phyloP scores from a whole-genome alignment of 2,329 filamentous ascomycete species.

The Cryphonectria radicalis region DNA sequence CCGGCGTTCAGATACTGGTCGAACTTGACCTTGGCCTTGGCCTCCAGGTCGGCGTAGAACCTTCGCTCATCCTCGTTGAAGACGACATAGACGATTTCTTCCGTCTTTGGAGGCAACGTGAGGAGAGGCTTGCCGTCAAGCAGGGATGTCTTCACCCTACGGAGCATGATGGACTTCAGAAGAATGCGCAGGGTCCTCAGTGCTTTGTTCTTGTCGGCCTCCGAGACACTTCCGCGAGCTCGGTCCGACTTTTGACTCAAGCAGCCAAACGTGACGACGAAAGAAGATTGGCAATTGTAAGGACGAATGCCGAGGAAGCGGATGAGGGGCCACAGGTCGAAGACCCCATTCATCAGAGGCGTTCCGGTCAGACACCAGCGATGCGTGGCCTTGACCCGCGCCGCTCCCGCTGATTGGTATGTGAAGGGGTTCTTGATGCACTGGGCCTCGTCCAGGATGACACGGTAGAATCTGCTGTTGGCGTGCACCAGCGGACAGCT shows the following conservation, averaged over 20 bases:
- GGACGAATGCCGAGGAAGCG: constrained; percentile 78
- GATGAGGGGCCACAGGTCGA: constrained; percentile 78
- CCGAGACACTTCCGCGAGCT: constrained; percentile 36
- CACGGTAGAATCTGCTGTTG: constrained; percentile 64
- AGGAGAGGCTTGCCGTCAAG: constrained; percentile 82
- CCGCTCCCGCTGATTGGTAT: constrained; percentile 63
- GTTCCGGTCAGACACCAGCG: constrained; percentile 80
- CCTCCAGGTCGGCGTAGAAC: constrained; percentile 71
- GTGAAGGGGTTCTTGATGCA: constrained; percentile 77
- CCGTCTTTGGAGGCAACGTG: constrained; percentile 67
- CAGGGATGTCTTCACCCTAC: constrained; percentile 77
- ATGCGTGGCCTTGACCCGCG: constrained; percentile 60
- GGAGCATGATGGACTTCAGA: constrained; percentile 79
- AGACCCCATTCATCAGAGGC: constrained; percentile 85
- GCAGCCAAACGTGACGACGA: constrained; percentile 55
- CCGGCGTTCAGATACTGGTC: constrained; percentile 75
- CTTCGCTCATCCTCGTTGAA: constrained; percentile 68
- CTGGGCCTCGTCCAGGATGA: constrained; percentile 81
- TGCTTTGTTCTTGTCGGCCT: constrained; percentile 59
- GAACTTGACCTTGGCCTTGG: constrained; percentile 69
- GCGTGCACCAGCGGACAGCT: constrained; percentile 65
- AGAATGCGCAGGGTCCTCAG: constrained; percentile 76
- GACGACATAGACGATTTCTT: constrained; percentile 63
- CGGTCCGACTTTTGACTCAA: constrained; percentile 33
- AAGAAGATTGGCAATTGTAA: constrained; percentile 68